Conservation (phyloP, 805 yeast species). For the Metschnikowia lochheadii region DNA sequence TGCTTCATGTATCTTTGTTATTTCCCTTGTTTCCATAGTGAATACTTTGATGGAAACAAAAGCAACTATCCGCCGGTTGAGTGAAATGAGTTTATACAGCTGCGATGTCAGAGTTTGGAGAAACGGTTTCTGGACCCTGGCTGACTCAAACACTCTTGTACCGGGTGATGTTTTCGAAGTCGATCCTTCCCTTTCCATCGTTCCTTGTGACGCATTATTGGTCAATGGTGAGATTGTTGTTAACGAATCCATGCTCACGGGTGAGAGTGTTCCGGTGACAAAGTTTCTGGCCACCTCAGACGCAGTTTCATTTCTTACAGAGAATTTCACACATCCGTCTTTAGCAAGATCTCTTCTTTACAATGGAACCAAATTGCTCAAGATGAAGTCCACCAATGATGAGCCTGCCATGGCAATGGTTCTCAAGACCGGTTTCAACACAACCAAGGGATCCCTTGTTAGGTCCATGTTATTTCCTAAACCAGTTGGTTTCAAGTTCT, state of each 20-base stretch:
- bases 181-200: constrained; percentile 66
- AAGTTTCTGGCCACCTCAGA: constrained; percentile 66
- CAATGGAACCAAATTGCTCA: constrained; percentile 84
- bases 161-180: constrained; percentile 96
- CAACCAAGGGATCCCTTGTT: constrained; percentile 91
- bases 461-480: constrained; percentile 97
- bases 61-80: constrained; percentile 64
- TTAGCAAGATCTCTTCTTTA: constrained; percentile 74
- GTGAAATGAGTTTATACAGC: constrained; percentile 67
- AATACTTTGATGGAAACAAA: constrained; percentile 87
- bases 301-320: constrained; percentile 50
- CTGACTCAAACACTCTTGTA: constrained; percentile 72
- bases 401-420: constrained; percentile 85
- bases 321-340: constrained; percentile 60
- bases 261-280: constrained; percentile 96
- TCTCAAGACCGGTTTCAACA: constrained; percentile 85
- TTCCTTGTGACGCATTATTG: constrained; percentile 89
- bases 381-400: constrained; percentile 69
- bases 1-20: constrained; percentile 86
- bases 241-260: constrained; percentile 97
- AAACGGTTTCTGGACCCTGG: constrained; percentile 87
- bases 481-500: constrained; percentile 89
- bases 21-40: constrained; percentile 73
- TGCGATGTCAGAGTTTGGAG: constrained; percentile 87
- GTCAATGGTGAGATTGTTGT: constrained; percentile 91